Evolutionary conservation across 345 rosid species (phyloP).

Genomic region (Populus ilicifolia): DNA sequence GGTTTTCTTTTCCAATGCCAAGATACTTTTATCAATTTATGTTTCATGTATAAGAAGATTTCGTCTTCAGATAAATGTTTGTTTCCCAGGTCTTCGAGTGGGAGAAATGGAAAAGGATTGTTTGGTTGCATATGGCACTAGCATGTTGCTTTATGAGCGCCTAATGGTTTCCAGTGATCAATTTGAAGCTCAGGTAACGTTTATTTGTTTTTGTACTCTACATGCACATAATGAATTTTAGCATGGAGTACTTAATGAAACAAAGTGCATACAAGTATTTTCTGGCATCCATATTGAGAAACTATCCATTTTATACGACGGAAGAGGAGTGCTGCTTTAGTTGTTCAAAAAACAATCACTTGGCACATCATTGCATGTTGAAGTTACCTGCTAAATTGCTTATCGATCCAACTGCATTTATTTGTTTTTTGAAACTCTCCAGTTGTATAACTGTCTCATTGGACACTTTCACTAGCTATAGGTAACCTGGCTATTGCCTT

Average conservation of each 20-base stretch:
- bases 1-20: slow-evolving; percentile 38
- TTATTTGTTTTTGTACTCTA: background rate
- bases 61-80: background rate
- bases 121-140: slow-evolving; percentile 94
- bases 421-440: no score
- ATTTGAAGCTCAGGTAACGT: slow-evolving; percentile 80
- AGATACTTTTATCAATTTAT: slow-evolving; percentile 5
- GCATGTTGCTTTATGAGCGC: slow-evolving; percentile 84
- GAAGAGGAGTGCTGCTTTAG: no score
- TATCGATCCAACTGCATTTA: no score
- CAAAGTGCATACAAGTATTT: no score
- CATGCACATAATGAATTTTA: background rate
- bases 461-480: no score
- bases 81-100: slow-evolving; percentile 73
- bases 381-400: no score
- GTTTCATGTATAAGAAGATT: background rate
- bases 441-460: no score
- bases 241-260: background rate
- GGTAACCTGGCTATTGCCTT: no score
- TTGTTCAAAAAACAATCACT: no score
- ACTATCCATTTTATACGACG: no score
- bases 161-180: slow-evolving; percentile 95
- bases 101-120: slow-evolving; percentile 99
- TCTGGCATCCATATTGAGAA: no score
- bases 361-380: no score